phyloP scores from a whole-genome alignment of 164 flowering plant species.

The Nymphaea thermarum region DNA sequence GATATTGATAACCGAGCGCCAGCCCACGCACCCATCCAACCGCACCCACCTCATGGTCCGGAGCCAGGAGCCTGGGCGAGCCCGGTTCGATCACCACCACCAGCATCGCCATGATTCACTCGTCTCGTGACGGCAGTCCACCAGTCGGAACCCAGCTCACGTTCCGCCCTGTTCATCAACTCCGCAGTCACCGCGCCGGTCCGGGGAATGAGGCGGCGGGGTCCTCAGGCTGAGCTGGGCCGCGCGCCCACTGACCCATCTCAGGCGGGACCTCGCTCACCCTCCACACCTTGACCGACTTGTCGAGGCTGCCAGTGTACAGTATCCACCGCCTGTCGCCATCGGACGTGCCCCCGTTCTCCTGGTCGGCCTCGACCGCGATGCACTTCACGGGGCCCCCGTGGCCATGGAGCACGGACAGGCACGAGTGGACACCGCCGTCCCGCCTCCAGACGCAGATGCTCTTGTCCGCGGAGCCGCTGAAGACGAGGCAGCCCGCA shows the following conservation, averaged over 20 bases:
- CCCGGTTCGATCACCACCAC: too few relatives aligned
- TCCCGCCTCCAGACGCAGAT: slow-evolving; percentile 79
- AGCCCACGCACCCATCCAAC: too few relatives aligned
- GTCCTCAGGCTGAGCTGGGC: too few relatives aligned
- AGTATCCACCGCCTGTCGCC: slow-evolving; percentile 36
- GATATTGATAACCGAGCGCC: too few relatives aligned
- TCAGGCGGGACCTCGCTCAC: slow-evolving; percentile 42
- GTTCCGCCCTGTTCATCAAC: too few relatives aligned
- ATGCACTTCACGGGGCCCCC: slow-evolving; percentile 75
- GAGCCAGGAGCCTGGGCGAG: too few relatives aligned
- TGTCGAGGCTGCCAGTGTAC: slow-evolving; percentile 80
- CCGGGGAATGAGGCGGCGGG: too few relatives aligned
- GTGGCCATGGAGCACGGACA: slow-evolving; percentile 68
- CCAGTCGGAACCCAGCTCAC: too few relatives aligned
- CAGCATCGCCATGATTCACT: too few relatives aligned
- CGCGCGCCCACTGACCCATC: not conserved
- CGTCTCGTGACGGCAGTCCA: too few relatives aligned
- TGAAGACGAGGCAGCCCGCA: slow-evolving; percentile 50
- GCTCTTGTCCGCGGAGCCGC: slow-evolving; percentile 76
- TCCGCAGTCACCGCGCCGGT: too few relatives aligned
- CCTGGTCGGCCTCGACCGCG: slow-evolving; percentile 46
- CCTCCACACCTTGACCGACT: slow-evolving; percentile 80
- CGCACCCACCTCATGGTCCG: too few relatives aligned
- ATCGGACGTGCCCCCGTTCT: slow-evolving; percentile 5
- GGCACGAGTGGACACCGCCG: slow-evolving; percentile 40